These are phyloP conservation scores for Seminavis robusta DNA, from an alignment of 108 stramenopile species.

Conservation along the genomic window DNA sequence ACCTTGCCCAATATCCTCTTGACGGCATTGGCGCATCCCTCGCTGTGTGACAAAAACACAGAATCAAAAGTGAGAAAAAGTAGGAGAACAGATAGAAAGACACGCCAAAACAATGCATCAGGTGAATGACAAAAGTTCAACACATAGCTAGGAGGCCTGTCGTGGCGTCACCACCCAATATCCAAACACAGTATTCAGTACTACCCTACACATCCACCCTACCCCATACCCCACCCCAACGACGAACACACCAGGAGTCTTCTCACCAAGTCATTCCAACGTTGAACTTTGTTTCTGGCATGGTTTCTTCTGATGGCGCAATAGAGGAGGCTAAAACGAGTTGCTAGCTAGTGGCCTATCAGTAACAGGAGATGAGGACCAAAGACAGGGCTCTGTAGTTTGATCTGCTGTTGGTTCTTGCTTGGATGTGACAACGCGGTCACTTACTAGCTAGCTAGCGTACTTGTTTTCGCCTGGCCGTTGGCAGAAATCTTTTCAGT, in stretches of 20 bases:
- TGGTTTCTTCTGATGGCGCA: constrained; percentile 12
- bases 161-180: too few relatives aligned
- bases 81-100: background rate
- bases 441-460: too few relatives aligned
- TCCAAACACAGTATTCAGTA: too few relatives aligned
- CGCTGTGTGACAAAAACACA: constrained; percentile 29
- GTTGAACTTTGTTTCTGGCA: constrained; percentile 61
- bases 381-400: too few relatives aligned
- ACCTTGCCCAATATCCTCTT: constrained; percentile 73
- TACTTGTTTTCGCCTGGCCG: too few relatives aligned
- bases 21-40: constrained; percentile 73
- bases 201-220: too few relatives aligned
- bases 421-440: too few relatives aligned
- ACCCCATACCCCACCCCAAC: too few relatives aligned
- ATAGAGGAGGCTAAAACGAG: constrained; percentile 55
- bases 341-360: constrained; percentile 67
- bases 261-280: constrained; percentile 80
- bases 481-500: too few relatives aligned
- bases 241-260: background rate
- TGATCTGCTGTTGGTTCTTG: too few relatives aligned
- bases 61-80: background rate
- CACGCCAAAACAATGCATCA: background rate
- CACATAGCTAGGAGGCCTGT: background rate
- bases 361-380: constrained; percentile 32
- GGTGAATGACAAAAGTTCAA: background rate